Evolutionary conservation across 495 filamentous ascomycete genomes (phyloP), one percentile per base, ranked within the genome.

Genomic region (Durotheca rogersii): DNA sequence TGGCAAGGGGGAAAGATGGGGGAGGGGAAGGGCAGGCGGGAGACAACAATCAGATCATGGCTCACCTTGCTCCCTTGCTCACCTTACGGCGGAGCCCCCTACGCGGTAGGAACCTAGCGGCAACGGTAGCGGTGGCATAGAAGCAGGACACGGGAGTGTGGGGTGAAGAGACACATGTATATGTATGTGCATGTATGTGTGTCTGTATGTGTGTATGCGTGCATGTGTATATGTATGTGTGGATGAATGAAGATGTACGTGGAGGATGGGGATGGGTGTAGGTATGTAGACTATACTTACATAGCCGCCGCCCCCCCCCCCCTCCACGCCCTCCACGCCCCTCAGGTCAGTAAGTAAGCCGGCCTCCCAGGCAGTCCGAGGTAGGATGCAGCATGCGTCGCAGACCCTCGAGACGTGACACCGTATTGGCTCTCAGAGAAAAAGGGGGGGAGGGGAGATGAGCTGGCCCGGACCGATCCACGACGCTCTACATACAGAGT

Each of bases 391-490:
- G 9, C 4, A 27, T 27, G 23, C 23, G 23, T 27, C n/a, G 23
- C 23, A 27, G 27, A 23, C 16, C 25, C 12, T 14, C 30, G 32
- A 32, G 16, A 38, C 33, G 27, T 34, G 27, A 19, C 41, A 32
- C 38, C 27, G 41, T 19, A 56, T 56, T 56, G 53, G 53, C 35
- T 34, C 4, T 12, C 27, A 9, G 23, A 4, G 23, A 9, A 9
- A 9, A 27, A 9, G 23, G 23, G 9, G 23, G 23, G 23, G 23
- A 27, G 9, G 4, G 19, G 19, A 23, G 12, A 21, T 19, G 46
- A 50, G 49, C 46, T 31, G 51, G 19, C 37, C 41, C 53, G 41
- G 53, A 15, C 41, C 47, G 41, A 33, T 36, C 41, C 36, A 40
- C 40, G 32, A 40, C 16, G 18, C 6, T n/a, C n/a, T n/a, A 18